phyloP scores from a whole-genome alignment of 2,329 filamentous ascomycete species.

The Fusarium acutatum region DNA sequence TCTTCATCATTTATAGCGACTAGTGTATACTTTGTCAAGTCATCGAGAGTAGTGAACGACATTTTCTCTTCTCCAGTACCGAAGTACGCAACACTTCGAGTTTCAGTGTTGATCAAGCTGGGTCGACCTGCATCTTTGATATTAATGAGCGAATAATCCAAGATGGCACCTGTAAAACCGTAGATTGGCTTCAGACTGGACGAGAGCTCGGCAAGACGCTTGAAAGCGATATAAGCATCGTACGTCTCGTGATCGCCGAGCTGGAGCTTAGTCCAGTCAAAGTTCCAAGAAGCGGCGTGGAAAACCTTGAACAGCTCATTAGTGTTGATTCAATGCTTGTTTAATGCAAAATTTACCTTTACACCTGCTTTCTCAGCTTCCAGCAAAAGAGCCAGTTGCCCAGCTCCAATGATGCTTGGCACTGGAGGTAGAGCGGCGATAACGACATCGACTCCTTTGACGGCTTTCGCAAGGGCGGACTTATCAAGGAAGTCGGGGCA shows the following conservation, averaged over 20 bases:
- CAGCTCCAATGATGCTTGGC: background rate
- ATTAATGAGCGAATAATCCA: constrained; percentile 1
- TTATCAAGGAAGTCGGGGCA: background rate
- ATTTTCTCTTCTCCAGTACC: background rate
- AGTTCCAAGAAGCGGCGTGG: constrained; percentile 2
- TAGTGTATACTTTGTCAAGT: background rate
- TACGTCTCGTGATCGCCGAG: constrained; percentile 7
- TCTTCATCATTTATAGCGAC: background rate
- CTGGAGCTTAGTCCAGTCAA: constrained; percentile 1
- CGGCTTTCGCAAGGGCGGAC: background rate
- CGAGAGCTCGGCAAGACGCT: constrained; percentile 4
- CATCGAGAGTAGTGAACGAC: background rate
- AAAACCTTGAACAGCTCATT: background rate
- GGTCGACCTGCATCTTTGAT: background rate
- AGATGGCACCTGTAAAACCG: background rate
- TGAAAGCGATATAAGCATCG: constrained; percentile 9
- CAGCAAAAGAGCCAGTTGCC: background rate
- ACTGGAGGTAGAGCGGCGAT: background rate
- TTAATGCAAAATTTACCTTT: background rate
- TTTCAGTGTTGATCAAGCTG: background rate
- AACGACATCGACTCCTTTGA: background rate
- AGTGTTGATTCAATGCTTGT: background rate
- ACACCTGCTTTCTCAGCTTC: constrained; percentile 9
- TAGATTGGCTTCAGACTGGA: background rate
- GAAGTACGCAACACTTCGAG: background rate